Conservation (phyloP, 2,329 filamentous ascomycete species). For the Coleophoma cylindrospora region DNA sequence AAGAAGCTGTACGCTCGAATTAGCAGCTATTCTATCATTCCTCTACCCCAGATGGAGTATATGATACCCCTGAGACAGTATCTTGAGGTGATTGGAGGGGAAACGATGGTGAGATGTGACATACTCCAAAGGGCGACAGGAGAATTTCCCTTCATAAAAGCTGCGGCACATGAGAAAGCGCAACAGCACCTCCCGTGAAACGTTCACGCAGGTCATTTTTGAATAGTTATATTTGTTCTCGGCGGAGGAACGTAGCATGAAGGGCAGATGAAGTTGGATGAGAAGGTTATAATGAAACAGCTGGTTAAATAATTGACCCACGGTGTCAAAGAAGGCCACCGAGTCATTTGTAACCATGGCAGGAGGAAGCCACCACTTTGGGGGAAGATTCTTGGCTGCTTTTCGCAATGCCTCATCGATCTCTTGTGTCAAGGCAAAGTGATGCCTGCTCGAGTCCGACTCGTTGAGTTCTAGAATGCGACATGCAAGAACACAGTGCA, state of each 20-base stretch:
- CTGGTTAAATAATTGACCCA: slow-evolving; percentile 28
- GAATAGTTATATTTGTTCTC: slow-evolving; percentile 26
- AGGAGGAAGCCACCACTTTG: slow-evolving; percentile 31
- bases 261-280: slow-evolving; percentile 35
- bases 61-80: too few species aligned
- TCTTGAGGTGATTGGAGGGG: too few species aligned
- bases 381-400: slow-evolving; percentile 25
- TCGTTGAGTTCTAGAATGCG: slow-evolving; percentile 33
- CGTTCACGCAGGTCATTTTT: slow-evolving; percentile 30
- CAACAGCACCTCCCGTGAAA: slow-evolving; percentile 31
- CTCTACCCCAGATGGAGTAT: too few species aligned
- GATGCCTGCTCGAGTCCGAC: slow-evolving; percentile 13
- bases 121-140: slow-evolving; percentile 28
- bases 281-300: slow-evolving; percentile 33
- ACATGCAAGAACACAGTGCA: slow-evolving; percentile 33
- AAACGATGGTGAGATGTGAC: too few species aligned
- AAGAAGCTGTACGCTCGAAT: slow-evolving; percentile 19
- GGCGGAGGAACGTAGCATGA: slow-evolving; percentile 23
- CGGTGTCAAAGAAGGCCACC: slow-evolving; percentile 23
- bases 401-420: slow-evolving; percentile 29
- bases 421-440: slow-evolving; percentile 21
- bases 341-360: slow-evolving; percentile 16
- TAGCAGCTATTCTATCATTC: too few species aligned
- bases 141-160: slow-evolving; percentile 24
- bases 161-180: slow-evolving; percentile 30